Evolutionary conservation across 2,329 filamentous ascomycete genomes (phyloP).

Genomic region (Dissoconium aciculare): DNA sequence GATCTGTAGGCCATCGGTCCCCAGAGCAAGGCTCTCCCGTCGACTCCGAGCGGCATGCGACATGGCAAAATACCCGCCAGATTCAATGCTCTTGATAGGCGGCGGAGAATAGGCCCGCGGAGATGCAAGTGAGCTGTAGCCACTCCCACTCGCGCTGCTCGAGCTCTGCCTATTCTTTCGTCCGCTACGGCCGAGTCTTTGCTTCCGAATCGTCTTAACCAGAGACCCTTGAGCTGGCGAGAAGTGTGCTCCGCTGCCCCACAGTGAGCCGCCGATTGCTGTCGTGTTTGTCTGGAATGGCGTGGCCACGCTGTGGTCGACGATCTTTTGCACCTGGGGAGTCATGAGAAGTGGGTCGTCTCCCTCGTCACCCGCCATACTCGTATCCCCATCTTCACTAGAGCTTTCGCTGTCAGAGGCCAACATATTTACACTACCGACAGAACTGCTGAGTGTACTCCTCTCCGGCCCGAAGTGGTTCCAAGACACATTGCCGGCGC

Average conservation of each 20-base stretch:
- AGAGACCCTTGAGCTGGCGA: slow-evolving; percentile 32
- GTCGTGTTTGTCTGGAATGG: slow-evolving; percentile 30
- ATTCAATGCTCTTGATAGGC: slow-evolving; percentile 40
- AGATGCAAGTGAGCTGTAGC: slow-evolving; percentile 50
- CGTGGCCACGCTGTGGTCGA: slow-evolving; percentile 32
- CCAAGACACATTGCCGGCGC: slow-evolving; percentile 12
- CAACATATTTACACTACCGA: slow-evolving; percentile 66
- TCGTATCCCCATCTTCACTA: slow-evolving; percentile 43
- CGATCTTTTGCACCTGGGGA: slow-evolving; percentile 54
- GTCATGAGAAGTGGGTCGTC: slow-evolving; percentile 67
- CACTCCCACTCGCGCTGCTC: slow-evolving; percentile 49
- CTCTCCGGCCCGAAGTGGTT: slow-evolving; percentile 39
- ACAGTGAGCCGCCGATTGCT: slow-evolving; percentile 31
- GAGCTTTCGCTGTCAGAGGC: slow-evolving; percentile 64
- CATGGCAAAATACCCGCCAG: slow-evolving; percentile 24
- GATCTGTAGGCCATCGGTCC: slow-evolving; percentile 76
- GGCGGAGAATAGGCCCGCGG: slow-evolving; percentile 67
- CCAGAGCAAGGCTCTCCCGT: slow-evolving; percentile 78
- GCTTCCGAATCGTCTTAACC: slow-evolving; percentile 64
- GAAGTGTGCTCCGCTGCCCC: slow-evolving; percentile 17
- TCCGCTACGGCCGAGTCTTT: slow-evolving; percentile 38
- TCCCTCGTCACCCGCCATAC: slow-evolving; percentile 34
- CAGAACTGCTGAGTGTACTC: slow-evolving; percentile 60
- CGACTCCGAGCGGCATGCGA: slow-evolving; percentile 35
- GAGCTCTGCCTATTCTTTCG: slow-evolving; percentile 47